A percentile compares a stretch with the other conserved stretches of the same genome.
Evolutionary conservation across 805 yeast genomes (phyloP).

Genomic region (Saturnispora halmiae): DNA sequence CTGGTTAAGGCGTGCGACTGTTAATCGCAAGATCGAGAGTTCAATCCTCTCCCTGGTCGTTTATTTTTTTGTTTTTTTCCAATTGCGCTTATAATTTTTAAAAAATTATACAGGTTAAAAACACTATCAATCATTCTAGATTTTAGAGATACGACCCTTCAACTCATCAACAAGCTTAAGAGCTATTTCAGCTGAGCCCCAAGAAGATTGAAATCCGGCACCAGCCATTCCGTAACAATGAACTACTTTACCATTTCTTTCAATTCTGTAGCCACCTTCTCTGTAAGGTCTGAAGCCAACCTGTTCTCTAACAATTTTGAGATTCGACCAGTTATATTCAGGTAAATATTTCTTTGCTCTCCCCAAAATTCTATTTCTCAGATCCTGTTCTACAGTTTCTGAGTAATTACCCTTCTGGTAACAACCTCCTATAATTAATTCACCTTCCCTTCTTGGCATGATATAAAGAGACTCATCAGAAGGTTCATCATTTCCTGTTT

Average conservation of each 20-base stretch:
- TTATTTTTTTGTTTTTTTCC: conserved; percentile 1
- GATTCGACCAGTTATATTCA: conserved; percentile 28
- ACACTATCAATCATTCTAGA: not conserved
- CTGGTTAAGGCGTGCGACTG: conserved; percentile 57
- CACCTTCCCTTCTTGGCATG: conserved; percentile 72
- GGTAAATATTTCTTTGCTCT: conserved; percentile 37
- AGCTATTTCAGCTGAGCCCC: conserved; percentile 51
- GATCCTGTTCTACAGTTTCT: conserved; percentile 31
- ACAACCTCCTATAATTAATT: conserved; percentile 52
- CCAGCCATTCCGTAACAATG: conserved; percentile 42
- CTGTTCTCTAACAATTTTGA: conserved; percentile 41
- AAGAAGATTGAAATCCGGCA: conserved; percentile 41
- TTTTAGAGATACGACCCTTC: conserved; percentile 4
- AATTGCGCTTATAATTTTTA: not conserved
- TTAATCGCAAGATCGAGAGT: conserved; percentile 58
- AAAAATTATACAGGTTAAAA: not conserved
- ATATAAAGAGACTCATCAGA: conserved; percentile 43
- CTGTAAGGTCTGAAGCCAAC: conserved; percentile 67
- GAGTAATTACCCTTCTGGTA: conserved; percentile 19
- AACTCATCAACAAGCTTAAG: conserved; percentile 5
- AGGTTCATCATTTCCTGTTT: conserved; percentile 39
- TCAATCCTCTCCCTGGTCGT: conserved; percentile 53
- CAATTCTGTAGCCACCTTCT: conserved; percentile 48
- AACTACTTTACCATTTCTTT: conserved; percentile 40
- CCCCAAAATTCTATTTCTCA: conserved; percentile 38